Conservation (phyloP, 345 rosid species). For the Rhizophora mangle region DNA sequence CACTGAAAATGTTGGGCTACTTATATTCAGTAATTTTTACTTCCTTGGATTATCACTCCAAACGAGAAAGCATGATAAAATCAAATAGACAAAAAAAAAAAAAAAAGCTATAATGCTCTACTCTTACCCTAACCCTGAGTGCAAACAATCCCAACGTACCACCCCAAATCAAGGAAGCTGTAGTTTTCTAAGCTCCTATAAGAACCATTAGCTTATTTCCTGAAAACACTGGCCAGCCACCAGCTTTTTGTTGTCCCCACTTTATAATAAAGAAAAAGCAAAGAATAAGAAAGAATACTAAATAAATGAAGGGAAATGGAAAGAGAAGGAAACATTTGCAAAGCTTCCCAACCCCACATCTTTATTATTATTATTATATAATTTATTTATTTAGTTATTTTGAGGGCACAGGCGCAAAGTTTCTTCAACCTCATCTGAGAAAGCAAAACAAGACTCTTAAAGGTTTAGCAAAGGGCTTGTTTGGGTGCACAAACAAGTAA, state of each 20-base stretch:
- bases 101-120: conserved; percentile 13
- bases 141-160: conserved; percentile 27
- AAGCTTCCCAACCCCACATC: conserved; percentile 41
- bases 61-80: conserved; percentile 20
- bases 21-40: conserved; percentile 17
- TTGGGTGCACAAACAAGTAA: conserved; percentile 45
- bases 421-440: conserved; percentile 46
- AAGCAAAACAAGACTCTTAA: conserved; percentile 35
- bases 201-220: conserved; percentile 12
- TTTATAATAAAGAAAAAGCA: conserved; percentile 51
- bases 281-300: conserved; percentile 30
- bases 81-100: background rate
- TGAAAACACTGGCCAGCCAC: conserved; percentile 32
- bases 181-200: conserved; percentile 13
- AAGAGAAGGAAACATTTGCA: conserved; percentile 29
- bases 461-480: conserved; percentile 36
- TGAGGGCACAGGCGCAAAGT: conserved; percentile 31
- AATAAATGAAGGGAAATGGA: conserved; percentile 26
- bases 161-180: conserved; percentile 34
- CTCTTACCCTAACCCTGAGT: conserved; percentile 9
- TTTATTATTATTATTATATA: conserved; percentile 13
- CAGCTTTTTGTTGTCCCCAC: conserved; percentile 45
- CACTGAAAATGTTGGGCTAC: background rate
- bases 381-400: conserved; percentile 3
- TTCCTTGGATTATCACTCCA: conserved; percentile 21